phyloP scores from a whole-genome alignment of 2,329 filamentous ascomycete genomes.

The Dothiorella sarmentorum region DNA sequence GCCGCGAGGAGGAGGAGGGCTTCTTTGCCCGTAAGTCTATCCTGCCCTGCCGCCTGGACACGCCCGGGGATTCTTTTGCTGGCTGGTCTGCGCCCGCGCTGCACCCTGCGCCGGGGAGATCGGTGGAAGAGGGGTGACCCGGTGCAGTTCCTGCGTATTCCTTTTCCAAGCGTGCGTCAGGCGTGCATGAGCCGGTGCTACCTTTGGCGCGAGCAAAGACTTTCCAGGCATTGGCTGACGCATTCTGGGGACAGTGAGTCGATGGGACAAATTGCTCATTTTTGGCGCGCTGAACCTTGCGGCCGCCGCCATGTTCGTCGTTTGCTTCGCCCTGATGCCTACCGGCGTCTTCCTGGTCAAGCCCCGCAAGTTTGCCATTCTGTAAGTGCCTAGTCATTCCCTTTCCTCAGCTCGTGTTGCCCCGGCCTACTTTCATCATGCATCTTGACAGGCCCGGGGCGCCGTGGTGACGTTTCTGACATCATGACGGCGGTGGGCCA shows the following conservation, averaged over 20 bases:
- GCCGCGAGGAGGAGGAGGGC: conserved; percentile 90
- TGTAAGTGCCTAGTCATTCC: conserved; percentile 64
- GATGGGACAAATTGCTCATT: conserved; percentile 92
- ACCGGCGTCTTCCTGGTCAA: conserved; percentile 64
- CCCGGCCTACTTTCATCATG: conserved; percentile 16
- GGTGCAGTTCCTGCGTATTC: conserved; percentile 43
- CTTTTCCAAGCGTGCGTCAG: conserved; percentile 32
- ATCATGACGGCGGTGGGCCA: conserved; percentile 37
- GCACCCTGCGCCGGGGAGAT: conserved; percentile 24
- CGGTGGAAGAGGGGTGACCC: conserved; percentile 30
- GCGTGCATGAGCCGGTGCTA: conserved; percentile 34
- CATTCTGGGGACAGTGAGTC: conserved; percentile 64
- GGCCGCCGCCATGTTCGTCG: conserved; percentile 85
- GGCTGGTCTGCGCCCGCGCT: background rate
- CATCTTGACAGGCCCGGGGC: conserved; percentile 13
- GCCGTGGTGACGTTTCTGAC: conserved; percentile 17
- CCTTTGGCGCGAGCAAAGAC: conserved; percentile 13
- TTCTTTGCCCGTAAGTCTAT: conserved; percentile 86
- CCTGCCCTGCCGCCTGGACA: conserved; percentile 18
- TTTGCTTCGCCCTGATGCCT: conserved; percentile 88
- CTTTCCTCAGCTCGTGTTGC: background rate
- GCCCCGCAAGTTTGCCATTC: conserved; percentile 90
- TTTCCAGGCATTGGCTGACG: conserved; percentile 8
- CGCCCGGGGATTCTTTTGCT: background rate
- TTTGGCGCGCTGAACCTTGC: conserved; percentile 89